Conservation (phyloP, 2,329 filamentous ascomycete species). For the Cladosporium oxysporum region DNA sequence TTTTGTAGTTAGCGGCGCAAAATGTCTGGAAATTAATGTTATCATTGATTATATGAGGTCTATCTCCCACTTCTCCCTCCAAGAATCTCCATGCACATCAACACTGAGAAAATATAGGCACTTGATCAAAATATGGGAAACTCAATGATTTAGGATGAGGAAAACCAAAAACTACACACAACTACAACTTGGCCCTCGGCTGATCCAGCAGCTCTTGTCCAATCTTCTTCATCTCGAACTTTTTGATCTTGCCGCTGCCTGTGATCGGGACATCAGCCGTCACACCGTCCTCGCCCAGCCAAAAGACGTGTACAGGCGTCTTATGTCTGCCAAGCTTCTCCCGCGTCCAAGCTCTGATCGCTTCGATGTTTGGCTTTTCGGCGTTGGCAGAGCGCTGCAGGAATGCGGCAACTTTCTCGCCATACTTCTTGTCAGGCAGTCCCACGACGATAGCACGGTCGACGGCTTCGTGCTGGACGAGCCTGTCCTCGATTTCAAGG, state of each 20-base stretch:
- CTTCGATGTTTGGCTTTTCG: conserved; percentile 35
- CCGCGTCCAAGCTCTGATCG: conserved; percentile 41
- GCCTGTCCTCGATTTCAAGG: conserved; percentile 35
- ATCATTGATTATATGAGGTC: neutral
- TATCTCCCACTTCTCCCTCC: neutral
- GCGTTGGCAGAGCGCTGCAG: conserved; percentile 34
- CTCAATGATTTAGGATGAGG: neutral
- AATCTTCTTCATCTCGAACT: conserved; percentile 40
- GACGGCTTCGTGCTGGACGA: conserved; percentile 31
- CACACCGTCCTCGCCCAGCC: conserved; percentile 60
- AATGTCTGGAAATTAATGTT: neutral
- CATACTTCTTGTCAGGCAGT: conserved; percentile 33
- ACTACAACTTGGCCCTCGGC: conserved; percentile 12
- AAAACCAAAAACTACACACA: neutral
- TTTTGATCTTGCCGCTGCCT: conserved; percentile 49
- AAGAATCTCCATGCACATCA: neutral
- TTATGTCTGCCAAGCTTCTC: conserved; percentile 44
- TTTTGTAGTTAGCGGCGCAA: neutral
- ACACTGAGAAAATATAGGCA: neutral
- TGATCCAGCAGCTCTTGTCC: conserved; percentile 21
- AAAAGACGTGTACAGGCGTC: conserved; percentile 72
- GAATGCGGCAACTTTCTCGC: conserved; percentile 36
- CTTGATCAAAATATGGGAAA: neutral
- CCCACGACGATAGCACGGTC: conserved; percentile 35
- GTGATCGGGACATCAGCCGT: conserved; percentile 42